Conservation (phyloP, 192 early-diverging fungal species). For the Coemansia sp. region DNA sequence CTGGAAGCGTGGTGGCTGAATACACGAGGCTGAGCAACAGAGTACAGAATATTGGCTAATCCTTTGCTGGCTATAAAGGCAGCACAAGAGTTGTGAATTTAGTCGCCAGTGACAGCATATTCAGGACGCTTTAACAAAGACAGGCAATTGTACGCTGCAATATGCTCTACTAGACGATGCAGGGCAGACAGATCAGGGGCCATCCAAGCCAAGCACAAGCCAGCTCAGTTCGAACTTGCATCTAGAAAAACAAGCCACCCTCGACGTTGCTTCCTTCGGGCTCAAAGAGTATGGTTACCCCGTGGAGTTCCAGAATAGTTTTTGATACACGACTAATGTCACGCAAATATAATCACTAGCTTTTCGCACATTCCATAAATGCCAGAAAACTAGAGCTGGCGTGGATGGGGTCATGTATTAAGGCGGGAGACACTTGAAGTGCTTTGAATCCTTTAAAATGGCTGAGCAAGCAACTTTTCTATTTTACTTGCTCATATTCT, state of each 20-base stretch:
- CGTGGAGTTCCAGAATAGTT: conserved; percentile 74
- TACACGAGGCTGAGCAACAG: conserved; percentile 59
- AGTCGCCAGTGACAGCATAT: conserved; percentile 74
- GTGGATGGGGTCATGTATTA: too few relatives aligned
- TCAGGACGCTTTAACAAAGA: conserved; percentile 82
- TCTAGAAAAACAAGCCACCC: conserved; percentile 80
- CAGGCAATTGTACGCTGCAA: conserved; percentile 84
- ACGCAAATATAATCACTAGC: too few relatives aligned
- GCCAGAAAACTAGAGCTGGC: too few relatives aligned
- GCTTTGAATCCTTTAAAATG: too few relatives aligned
- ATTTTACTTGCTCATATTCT: too few relatives aligned
- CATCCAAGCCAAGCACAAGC: conserved; percentile 77
- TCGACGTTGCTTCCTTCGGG: conserved; percentile 81
- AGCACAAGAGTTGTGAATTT: conserved; percentile 30
- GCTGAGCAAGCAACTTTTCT: too few relatives aligned
- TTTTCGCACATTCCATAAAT: too few relatives aligned
- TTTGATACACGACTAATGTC: too few relatives aligned
- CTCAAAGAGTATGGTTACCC: conserved; percentile 70
- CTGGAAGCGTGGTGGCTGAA: conserved; percentile 27
- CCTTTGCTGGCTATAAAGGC: conserved; percentile 79
- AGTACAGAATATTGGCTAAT: conserved; percentile 80
- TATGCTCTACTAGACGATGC: conserved; percentile 71
- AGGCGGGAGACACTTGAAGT: too few relatives aligned
- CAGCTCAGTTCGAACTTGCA: conserved; percentile 82
- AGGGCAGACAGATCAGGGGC: conserved; percentile 76